Percentiles rank a stretch among this genome's conserved stretches.
Conservation (phyloP, 257 asterid species). For the Petrea volubilis region DNA sequence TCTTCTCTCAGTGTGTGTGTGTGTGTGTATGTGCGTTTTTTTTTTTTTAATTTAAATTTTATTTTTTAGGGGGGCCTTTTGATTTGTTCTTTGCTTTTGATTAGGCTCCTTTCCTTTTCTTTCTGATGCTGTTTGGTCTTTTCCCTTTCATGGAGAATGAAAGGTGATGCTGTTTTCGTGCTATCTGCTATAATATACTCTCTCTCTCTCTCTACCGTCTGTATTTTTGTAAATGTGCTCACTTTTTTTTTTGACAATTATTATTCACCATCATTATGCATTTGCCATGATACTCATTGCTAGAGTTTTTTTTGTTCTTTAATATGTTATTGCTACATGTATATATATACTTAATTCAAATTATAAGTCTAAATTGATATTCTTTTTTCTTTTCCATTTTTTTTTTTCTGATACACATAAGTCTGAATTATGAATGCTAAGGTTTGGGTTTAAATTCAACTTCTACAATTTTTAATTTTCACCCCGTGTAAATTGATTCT, state of each 20-base stretch:
- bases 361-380: no score
- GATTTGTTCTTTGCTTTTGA: neutral
- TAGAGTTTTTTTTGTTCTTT: neutral
- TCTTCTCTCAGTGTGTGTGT: neutral
- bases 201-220: neutral
- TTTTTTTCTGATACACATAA: no score
- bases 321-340: neutral
- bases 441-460: no score
- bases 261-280: neutral
- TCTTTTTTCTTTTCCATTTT: no score
- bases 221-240: neutral
- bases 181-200: neutral
- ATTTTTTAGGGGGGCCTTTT: neutral
- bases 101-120: constrained; percentile 40
- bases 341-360: neutral
- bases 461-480: no score
- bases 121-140: constrained; percentile 40
- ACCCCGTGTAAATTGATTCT: no score
- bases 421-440: no score
- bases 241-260: no score
- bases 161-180: constrained; percentile 36
- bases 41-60: neutral
- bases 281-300: constrained; percentile 20
- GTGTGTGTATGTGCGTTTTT: no score
- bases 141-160: constrained; percentile 41